These are phyloP conservation scores for Puccinia polysora DNA, from an alignment of 1,284 basidiomycete species.

Conservation along the genomic window DNA sequence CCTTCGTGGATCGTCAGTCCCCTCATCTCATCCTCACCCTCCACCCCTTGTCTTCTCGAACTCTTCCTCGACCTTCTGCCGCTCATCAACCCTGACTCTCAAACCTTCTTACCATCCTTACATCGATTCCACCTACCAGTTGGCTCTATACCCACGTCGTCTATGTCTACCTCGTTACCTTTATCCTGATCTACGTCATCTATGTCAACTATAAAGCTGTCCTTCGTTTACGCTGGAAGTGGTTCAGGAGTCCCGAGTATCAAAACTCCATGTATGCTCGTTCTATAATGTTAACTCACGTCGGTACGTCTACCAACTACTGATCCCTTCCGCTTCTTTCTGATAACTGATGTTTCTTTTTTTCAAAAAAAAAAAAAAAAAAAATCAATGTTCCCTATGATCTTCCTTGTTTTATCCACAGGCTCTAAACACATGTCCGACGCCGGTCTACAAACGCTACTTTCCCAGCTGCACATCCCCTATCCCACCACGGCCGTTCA, in stretches of 20 bases:
- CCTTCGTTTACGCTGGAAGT: constrained; percentile 63
- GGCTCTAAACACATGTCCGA: constrained; percentile 65
- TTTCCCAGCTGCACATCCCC: constrained; percentile 67
- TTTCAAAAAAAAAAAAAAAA: too few relatives aligned
- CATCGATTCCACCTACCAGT: background rate
- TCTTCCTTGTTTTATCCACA: constrained; percentile 39
- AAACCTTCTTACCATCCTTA: background rate
- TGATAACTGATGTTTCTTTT: background rate
- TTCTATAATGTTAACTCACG: constrained; percentile 59
- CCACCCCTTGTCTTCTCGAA: constrained; percentile 70
- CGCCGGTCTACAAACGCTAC: constrained; percentile 67
- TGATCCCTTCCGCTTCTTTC: background rate
- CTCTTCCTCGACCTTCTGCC: constrained; percentile 48
- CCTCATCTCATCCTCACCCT: constrained; percentile 66
- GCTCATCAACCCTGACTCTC: background rate
- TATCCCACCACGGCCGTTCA: constrained; percentile 79
- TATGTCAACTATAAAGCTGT: constrained; percentile 55
- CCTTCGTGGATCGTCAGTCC: constrained; percentile 62
- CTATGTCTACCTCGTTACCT: constrained; percentile 29
- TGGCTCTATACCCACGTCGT: constrained; percentile 42
- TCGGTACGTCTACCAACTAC: background rate
- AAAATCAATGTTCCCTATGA: background rate
- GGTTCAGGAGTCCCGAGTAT: constrained; percentile 74
- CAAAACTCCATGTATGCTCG: constrained; percentile 69
- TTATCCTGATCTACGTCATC: constrained; percentile 31